phyloP scores from a whole-genome alignment of 2,329 filamentous ascomycete genomes.

The Teratosphaeria destructans region DNA sequence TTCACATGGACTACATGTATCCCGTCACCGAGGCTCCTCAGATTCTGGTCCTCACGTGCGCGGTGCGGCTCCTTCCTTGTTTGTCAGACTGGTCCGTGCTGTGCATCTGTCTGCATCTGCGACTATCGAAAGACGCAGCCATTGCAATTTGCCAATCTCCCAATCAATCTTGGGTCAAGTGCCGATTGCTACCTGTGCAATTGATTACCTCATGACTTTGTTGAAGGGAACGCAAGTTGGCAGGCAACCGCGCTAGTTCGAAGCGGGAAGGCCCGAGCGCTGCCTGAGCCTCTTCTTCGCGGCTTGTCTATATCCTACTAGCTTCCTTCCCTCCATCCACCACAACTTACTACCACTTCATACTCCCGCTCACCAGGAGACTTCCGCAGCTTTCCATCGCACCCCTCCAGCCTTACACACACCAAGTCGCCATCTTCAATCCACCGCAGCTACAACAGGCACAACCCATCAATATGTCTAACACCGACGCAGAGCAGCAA shows the following conservation, averaged over 20 bases:
- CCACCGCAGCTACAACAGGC: conserved; percentile 2
- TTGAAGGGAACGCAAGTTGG: not conserved
- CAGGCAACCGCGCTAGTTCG: not conserved
- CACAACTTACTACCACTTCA: not conserved
- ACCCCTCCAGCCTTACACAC: conserved; percentile 1
- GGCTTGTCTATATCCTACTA: not conserved
- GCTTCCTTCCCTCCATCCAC: not conserved
- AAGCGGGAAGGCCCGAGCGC: not conserved
- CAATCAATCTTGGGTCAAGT: not conserved
- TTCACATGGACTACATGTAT: too few relatives aligned
- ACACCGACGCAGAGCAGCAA: conserved; percentile 22
- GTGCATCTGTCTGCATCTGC: not conserved
- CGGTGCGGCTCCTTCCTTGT: too few relatives aligned
- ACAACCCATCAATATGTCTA: conserved; percentile 22
- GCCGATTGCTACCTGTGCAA: not conserved
- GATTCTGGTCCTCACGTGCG: too few relatives aligned
- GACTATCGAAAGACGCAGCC: not conserved
- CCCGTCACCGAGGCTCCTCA: too few relatives aligned
- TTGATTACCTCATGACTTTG: too few relatives aligned
- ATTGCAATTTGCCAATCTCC: not conserved
- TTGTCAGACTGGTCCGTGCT: not conserved
- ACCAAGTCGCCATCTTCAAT: not conserved
- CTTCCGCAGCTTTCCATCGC: not conserved
- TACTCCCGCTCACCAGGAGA: not conserved
- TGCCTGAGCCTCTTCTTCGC: not conserved